Evolutionary conservation across 805 yeast genomes (phyloP), one percentile per base, ranked within the genome.

Genomic region (Zygosaccharomyces bailii): DNA sequence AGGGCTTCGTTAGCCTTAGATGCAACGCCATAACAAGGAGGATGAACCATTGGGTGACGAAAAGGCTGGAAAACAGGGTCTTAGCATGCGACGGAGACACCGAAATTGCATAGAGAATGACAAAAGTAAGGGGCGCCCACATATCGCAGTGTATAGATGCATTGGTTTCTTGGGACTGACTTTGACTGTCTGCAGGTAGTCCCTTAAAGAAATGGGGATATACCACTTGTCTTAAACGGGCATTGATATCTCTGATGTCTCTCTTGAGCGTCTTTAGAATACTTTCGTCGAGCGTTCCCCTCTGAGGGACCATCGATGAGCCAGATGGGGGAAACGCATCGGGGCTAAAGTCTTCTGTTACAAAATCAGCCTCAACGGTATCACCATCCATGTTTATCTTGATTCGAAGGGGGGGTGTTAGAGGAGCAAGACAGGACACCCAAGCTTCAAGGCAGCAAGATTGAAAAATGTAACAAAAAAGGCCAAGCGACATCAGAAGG

Each of bases 101-200:
- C n/a, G 59, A 55, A 29, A 63, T 43, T 5, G 68, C 53, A 41
- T 60, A 65, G 3, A 53, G 37, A 2, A 65, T 55, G 20, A 63
- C 55, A 23, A 65, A 62, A 4, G 57, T 41, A 10, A 65, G 42
- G 1, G 69, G 69, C 1, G 69, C 69, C 69, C 69, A 65, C 6
- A 65, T 51, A 44, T 65, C 69, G 31, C 61, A 55, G 45, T 53
- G 52, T 4, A 48, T 45, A 2, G 53, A 39, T 14, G 50, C 46
- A n/a, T 45, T 43, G 20, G 42, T 49, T 23, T 44, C 45, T 16
- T 37, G 40, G 17, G n/a, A 11, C 25, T 19, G 14, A 10, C 7
- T 17, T 29, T 16, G 27, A 17, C 33, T 10, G 17, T 14, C 13
- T 10, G 23, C 9, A 17, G 21, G 9, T 23, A 18, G 5, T 13